Evolutionary conservation across 768 basidiomycete genomes (phyloP), one percentile per base, ranked within the genome.

Genomic region (Asterophora lycoperdoides): DNA sequence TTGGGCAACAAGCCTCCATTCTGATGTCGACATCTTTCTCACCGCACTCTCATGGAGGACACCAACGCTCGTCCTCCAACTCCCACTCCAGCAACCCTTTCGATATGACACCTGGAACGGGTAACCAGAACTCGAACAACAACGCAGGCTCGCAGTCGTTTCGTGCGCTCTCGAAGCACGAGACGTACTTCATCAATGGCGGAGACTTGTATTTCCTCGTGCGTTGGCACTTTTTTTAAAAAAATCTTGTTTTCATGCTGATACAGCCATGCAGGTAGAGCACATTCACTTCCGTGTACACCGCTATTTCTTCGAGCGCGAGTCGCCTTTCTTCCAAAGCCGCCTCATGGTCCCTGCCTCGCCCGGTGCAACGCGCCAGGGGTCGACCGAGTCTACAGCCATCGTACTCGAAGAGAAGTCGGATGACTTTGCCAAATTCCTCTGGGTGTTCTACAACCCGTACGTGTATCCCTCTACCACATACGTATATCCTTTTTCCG

Each of bases 401-500:
- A 70, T 81, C 38, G 62, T 75, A 1, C 54, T 79, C 3, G 68
- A 75, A 5, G 66, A 73, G 3, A 60, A 56, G 1, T 59, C 66
- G 0, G 61, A 58, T 3, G 73, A 75, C 8, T 74, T 78, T 45
- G 69, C 71, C 8, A 66, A 67, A 1, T 70, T 84, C 1, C 57
- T 82, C 0, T 81, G 79, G 80, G 72, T 83, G 0, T 79, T 80
- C 55, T 81, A 79, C 19, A 78, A 79, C 39, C 68, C 68, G 76
- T 78, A 23, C 23, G 23, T 23, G 23, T 23, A 23, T 23, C 23
- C 23, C 6, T 23, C 23, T 23, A 23, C 23, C 23, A 23, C 23
- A n/a, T n/a, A n/a, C n/a, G n/a, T n/a, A n/a, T n/a, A n/a, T n/a
- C n/a, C n/a, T n/a, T n/a, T n/a, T n/a, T n/a, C n/a, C n/a, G n/a